Evolutionary conservation across 345 rosid genomes (phyloP), one percentile per base, ranked within the genome.

Genomic region (Jatropha curcas): DNA sequence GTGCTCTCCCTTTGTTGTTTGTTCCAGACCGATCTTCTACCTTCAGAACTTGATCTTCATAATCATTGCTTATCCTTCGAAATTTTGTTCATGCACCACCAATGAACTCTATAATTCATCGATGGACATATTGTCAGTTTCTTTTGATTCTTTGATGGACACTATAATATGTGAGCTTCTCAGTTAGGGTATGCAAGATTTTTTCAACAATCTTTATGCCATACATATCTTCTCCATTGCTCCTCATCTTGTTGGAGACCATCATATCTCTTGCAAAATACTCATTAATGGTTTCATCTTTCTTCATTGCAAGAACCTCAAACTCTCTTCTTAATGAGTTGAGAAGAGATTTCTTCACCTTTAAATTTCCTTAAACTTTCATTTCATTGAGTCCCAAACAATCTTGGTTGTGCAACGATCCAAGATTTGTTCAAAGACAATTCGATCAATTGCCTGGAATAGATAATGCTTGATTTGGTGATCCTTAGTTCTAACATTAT

Each of bases 161-260:
- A 33, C 60, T 0, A 52, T 48, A 30, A 68, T 68, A 68, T n/a
- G 30, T 61, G 45, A 45, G 60, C 19, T 33, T 60, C 10, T 60
- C 30, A 16, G 59, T 71, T 11, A 71, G 19, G 22, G 75, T 59
- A 7, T 31, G 39, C 0, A 71, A 35, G 30, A 71, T 74, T 41
- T 74, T 74, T 19, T 65, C 67, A 25, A 74, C 58, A 22, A 67
- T 57, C n/a, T n/a, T n/a, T n/a, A n/a, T n/a, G n/a, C n/a, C n/a
- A n/a, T n/a, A n/a, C n/a, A n/a, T n/a, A n/a, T 24, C 45, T 67
- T 74, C 66, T 1, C 71, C 30, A 41, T 56, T 52, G 30, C 52
- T 65, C 22, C 63, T 31, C 76, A 63, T 73, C n/a, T 63, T 62
- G 34, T 73, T 73, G 13, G 70, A 31, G 2, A 67, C 66, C 2